Evolutionary conservation across 78 protist species (phyloP).

Genomic region (Dictyostelium capitatum): DNA sequence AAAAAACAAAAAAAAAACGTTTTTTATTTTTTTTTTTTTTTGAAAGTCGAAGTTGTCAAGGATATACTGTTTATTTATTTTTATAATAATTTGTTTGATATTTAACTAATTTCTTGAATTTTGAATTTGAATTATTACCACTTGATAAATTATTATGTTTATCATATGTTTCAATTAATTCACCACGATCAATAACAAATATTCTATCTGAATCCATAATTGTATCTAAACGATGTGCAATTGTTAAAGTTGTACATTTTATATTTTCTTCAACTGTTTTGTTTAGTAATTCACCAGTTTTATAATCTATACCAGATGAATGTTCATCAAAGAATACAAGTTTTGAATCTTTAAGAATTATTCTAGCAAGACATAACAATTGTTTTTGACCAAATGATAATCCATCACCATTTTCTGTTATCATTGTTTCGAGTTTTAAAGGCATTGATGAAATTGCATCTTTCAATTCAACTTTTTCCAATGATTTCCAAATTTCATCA

Average conservation of each 20-base stretch:
- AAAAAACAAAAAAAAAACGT: no score
- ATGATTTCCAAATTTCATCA: slow-evolving; percentile 68
- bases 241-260: slow-evolving; percentile 91
- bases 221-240: slow-evolving; percentile 96
- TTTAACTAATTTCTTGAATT: slow-evolving; percentile 7
- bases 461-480: slow-evolving; percentile 75
- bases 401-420: slow-evolving; percentile 82
- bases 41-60: no score
- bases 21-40: no score
- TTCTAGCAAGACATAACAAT: slow-evolving; percentile 95
- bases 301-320: slow-evolving; percentile 92
- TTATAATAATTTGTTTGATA: not conserved
- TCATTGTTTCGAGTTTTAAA: slow-evolving; percentile 10
- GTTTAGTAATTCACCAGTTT: slow-evolving; percentile 89
- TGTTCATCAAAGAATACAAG: slow-evolving; percentile 96
- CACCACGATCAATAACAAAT: slow-evolving; percentile 63
- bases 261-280: slow-evolving; percentile 70
- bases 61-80: not conserved
- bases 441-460: slow-evolving; percentile 10
- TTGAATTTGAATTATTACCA: not conserved
- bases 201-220: slow-evolving; percentile 91
- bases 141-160: slow-evolving; percentile 30
- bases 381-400: slow-evolving; percentile 94
- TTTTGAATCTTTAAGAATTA: slow-evolving; percentile 87
- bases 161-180: slow-evolving; percentile 45